These are phyloP conservation scores for Mycena chlorophos DNA, from an alignment of 768 basidiomycete genomes.

Conservation along the genomic window DNA sequence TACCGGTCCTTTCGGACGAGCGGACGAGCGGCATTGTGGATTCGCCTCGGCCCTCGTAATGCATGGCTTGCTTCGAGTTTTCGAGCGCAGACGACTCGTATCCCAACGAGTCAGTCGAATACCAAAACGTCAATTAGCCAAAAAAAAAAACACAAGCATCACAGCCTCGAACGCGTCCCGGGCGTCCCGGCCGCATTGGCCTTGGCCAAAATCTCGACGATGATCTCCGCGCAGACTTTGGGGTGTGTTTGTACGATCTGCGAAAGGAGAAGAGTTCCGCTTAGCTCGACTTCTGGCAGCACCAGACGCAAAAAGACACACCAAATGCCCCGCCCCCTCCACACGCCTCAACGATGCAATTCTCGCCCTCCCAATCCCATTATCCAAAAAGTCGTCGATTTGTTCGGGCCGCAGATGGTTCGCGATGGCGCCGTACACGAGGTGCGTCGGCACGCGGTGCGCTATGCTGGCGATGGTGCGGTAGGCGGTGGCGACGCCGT, in stretches of 20 bases:
- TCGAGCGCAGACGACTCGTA: too few relatives aligned
- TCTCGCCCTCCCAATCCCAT: slow-evolving; percentile 36
- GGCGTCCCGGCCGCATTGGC: not conserved
- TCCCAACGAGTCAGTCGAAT: too few relatives aligned
- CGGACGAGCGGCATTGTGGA: too few relatives aligned
- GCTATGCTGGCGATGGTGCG: slow-evolving; percentile 33
- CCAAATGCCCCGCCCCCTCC: slow-evolving; percentile 43
- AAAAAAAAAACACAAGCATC: too few relatives aligned
- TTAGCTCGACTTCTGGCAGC: not conserved
- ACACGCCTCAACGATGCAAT: slow-evolving; percentile 40
- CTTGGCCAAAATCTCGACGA: not conserved
- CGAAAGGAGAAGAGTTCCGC: not conserved
- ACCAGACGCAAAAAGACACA: slow-evolving; percentile 22
- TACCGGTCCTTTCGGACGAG: too few relatives aligned
- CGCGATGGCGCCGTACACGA: slow-evolving; percentile 47
- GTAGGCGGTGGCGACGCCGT: slow-evolving; percentile 36
- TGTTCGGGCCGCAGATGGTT: slow-evolving; percentile 41
- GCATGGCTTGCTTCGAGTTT: too few relatives aligned
- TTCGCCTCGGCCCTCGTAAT: too few relatives aligned
- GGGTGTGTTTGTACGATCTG: not conserved
- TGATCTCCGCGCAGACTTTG: not conserved
- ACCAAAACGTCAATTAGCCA: too few relatives aligned
- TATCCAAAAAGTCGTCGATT: slow-evolving; percentile 40
- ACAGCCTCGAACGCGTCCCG: not conserved
- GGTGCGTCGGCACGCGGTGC: slow-evolving; percentile 39